phyloP scores from a whole-genome alignment of 139 green algal species.

The Mychonastes homosphaera region DNA sequence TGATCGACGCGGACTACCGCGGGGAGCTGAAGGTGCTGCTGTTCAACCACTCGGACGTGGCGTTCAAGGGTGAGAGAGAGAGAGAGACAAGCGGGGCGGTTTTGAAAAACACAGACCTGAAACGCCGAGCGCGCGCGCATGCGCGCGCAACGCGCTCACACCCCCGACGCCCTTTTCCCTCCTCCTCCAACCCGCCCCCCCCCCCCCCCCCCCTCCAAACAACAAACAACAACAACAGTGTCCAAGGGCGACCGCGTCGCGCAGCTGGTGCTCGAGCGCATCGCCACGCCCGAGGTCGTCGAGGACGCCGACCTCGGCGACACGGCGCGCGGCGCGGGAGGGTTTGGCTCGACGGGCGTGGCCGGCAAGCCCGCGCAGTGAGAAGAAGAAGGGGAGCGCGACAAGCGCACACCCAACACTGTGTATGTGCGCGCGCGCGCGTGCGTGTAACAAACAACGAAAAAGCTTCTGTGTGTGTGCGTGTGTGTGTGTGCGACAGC shows the following conservation, averaged over 20 bases:
- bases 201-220: neutral
- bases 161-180: too few relatives aligned
- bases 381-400: too few relatives aligned
- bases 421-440: too few relatives aligned
- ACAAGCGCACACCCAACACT: too few relatives aligned
- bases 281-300: conserved; percentile 83
- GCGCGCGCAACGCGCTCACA: too few relatives aligned
- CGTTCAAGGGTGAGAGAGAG: conserved; percentile 58
- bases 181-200: neutral
- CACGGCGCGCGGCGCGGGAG: conserved; percentile 76
- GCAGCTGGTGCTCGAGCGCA: conserved; percentile 94
- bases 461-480: too few relatives aligned
- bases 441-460: too few relatives aligned
- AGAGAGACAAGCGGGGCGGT: too few relatives aligned
- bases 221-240: conserved; percentile 40
- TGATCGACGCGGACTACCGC: conserved; percentile 96
- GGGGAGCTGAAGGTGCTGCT: conserved; percentile 89
- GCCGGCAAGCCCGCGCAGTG: neutral
- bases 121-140: too few relatives aligned
- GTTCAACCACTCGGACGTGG: conserved; percentile 87
- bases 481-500: too few relatives aligned
- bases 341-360: conserved; percentile 92
- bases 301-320: conserved; percentile 84
- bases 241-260: conserved; percentile 77
- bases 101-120: too few relatives aligned